Evolutionary conservation across 2,329 filamentous ascomycete genomes (phyloP).

Genomic region (Colletotrichum paranaense): DNA sequence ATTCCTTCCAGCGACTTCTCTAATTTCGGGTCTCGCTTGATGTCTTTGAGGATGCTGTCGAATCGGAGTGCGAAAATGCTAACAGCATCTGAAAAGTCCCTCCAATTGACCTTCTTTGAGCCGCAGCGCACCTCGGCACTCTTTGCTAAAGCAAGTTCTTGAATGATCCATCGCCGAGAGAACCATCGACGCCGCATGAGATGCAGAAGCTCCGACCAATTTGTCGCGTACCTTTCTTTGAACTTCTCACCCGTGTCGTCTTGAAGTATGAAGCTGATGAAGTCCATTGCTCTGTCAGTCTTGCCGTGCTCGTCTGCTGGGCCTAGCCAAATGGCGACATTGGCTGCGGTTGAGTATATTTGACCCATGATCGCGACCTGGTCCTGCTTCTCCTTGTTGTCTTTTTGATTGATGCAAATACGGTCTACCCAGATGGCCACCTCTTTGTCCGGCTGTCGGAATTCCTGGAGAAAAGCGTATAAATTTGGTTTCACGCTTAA

Average conservation of each 20-base stretch:
- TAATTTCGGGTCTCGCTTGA: background rate
- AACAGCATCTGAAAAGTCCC: background rate
- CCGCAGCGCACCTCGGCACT: background rate
- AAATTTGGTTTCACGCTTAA: background rate
- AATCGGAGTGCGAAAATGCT: background rate
- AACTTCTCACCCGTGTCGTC: background rate
- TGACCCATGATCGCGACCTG: background rate
- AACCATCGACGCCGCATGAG: background rate
- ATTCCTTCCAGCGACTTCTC: background rate
- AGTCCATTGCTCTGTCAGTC: background rate
- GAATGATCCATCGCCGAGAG: background rate
- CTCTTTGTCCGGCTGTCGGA: background rate
- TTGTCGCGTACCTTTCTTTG: background rate
- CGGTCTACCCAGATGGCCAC: conserved; percentile 16
- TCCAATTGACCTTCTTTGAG: background rate
- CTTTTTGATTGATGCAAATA: conserved; percentile 12
- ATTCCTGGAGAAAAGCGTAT: background rate
- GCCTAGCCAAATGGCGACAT: background rate
- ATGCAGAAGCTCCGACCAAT: background rate
- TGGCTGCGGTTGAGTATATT: background rate
- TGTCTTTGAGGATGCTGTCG: background rate
- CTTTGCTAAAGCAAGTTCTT: background rate
- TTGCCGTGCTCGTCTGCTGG: background rate
- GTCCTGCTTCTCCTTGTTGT: background rate
- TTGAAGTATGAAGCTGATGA: background rate